Percentiles rank a stretch among this genome's conserved stretches.
phyloP scores from a whole-genome alignment of 352 stramenopile genomes.

The Phytopythium ostracodes region DNA sequence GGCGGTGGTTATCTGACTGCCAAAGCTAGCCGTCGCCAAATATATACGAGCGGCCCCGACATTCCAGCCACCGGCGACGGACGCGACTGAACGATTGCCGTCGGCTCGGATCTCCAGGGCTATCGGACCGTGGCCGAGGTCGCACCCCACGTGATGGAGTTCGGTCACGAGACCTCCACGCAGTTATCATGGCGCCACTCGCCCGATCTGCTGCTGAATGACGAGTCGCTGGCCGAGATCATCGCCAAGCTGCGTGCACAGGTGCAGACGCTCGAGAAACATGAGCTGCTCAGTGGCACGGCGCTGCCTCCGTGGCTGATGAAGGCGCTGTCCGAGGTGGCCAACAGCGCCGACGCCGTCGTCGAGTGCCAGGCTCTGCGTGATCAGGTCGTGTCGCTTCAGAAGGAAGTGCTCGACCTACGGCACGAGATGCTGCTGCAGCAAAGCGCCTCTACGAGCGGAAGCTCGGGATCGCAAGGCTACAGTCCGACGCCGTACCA shows the following conservation, averaged over 20 bases:
- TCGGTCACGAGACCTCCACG: constrained; percentile 35
- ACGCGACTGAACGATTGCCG: not conserved
- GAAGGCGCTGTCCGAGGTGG: constrained; percentile 71
- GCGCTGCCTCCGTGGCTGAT: constrained; percentile 66
- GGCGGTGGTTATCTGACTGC: not conserved
- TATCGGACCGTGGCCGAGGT: not conserved
- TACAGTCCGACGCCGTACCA: constrained; percentile 57
- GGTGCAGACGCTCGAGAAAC: constrained; percentile 67
- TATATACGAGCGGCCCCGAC: not conserved
- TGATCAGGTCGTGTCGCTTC: constrained; percentile 67
- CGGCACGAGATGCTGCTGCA: constrained; percentile 72
- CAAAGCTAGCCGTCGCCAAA: constrained; percentile 2
- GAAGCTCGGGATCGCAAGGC: constrained; percentile 3
- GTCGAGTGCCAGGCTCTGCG: constrained; percentile 74
- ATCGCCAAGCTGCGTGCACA: constrained; percentile 64
- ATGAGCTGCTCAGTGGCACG: constrained; percentile 69
- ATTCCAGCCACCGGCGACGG: not conserved
- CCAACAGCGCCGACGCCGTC: constrained; percentile 73
- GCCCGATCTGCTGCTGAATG: constrained; percentile 74
- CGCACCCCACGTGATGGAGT: constrained; percentile 16
- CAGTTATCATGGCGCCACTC: constrained; percentile 57
- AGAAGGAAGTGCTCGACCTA: constrained; percentile 79
- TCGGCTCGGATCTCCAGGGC: not conserved
- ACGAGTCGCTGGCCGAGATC: constrained; percentile 73
- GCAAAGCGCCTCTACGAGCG: constrained; percentile 28